phyloP scores from a whole-genome alignment of 371 early-diverging fungal genomes.

The Lichtheimia ornata region DNA sequence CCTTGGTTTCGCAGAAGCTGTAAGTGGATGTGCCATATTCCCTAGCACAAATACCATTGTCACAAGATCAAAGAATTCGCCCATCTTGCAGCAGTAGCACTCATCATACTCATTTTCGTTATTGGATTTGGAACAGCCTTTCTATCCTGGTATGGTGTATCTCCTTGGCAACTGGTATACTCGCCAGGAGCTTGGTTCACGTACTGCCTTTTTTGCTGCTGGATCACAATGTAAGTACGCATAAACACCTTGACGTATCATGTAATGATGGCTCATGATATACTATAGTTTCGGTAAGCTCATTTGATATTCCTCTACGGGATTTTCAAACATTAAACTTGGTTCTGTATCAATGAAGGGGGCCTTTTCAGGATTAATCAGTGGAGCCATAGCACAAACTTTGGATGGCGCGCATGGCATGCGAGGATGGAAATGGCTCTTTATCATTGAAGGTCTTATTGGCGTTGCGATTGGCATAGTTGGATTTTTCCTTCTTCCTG shows the following conservation, averaged over 20 bases:
- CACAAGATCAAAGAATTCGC: no score
- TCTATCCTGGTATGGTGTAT: conserved; percentile 76
- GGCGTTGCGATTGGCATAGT: conserved; percentile 45
- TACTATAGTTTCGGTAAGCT: no score
- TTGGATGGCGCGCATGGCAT: conserved; percentile 48
- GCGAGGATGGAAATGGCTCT: conserved; percentile 65
- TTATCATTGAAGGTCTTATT: conserved; percentile 57
- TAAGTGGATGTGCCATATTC: background rate
- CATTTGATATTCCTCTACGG: no score
- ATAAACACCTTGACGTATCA: no score
- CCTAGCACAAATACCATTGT: no score
- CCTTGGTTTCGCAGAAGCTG: conserved; percentile 66
- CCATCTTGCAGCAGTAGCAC: no score
- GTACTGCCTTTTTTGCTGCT: conserved; percentile 69
- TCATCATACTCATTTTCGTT: background rate
- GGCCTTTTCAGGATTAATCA: conserved; percentile 31
- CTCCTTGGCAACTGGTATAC: conserved; percentile 80
- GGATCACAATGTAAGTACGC: conserved; percentile 47
- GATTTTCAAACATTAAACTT: no score
- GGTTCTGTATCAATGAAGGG: conserved; percentile 11
- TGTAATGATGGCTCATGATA: no score
- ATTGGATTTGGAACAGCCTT: conserved; percentile 33
- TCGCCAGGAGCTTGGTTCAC: conserved; percentile 71
- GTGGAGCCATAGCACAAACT: conserved; percentile 37
- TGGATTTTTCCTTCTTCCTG: conserved; percentile 55